Evolutionary conservation across 768 basidiomycete genomes (phyloP), one percentile per base, ranked within the genome.

Genomic region (Boletus subparvulus): DNA sequence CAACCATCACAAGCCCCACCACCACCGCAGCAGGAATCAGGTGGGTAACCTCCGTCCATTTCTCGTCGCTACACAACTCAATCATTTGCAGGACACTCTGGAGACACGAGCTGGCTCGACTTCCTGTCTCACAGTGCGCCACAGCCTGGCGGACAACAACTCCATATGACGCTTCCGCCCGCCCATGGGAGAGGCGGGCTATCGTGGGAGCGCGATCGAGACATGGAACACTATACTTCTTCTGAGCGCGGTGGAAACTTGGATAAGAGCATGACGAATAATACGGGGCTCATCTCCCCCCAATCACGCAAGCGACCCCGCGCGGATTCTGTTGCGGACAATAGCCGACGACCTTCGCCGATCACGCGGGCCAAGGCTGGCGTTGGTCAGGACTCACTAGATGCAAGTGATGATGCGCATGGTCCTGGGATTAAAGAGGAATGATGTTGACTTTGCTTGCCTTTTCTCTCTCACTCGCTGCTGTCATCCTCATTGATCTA

Each of bases 101-200:
- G 63, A 13, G 73, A 73, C n/a, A 59, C 73, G 4, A 66, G 53
- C 33, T 73, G 71, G 71, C 64, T 73, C 35, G 71, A 73, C 39
- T 73, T 73, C 37, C 39, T 73, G 45, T 69, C 73, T 14, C 69
- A 71, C 33, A 62, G 47, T 32, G 52, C 58, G 8, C 59, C 73
- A 26, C 70, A 67, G 41, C 43, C 65, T 8, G 49, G 63, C 3
- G 67, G 57, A 12, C 69, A 65, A 49, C 68, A 55, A 46, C 60
- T 67, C 1, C 71, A 73, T 26, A 63, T 72, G 66, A 62, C 71
- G 5, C 64, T 73, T 40, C 66, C 68, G 6, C 57, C 65, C 1
- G 49, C 62, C 6, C 65, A 58, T 12, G 67, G 69, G 13, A 60
- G 69, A 43, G 71, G 65, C 8, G 56, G 58, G 21, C 47, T 73